Percentiles rank a stretch among this genome's conserved stretches.
These are phyloP conservation scores for Backusella sp. DNA, from an alignment of 192 early-diverging fungal species.

Conservation along the genomic window DNA sequence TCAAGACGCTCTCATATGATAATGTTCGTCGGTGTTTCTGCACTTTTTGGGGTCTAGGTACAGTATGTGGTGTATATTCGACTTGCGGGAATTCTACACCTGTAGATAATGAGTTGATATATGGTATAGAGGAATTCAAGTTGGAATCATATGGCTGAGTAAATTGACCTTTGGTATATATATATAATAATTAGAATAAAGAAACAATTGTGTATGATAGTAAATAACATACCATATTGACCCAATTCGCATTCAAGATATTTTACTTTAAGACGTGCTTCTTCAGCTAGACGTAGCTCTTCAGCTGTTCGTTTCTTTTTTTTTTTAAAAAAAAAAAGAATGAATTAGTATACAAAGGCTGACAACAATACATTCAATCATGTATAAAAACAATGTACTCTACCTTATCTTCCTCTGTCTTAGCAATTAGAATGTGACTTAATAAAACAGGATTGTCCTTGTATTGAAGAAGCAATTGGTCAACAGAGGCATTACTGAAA, in stretches of 20 bases:
- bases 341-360: neutral
- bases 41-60: neutral
- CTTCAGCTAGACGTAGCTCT: constrained; percentile 6
- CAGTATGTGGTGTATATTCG: neutral
- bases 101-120: neutral
- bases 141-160: neutral
- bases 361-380: neutral
- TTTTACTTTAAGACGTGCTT: constrained; percentile 3
- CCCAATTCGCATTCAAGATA: neutral
- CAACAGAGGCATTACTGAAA: neutral
- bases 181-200: neutral
- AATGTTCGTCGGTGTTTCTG: constrained; percentile 2
- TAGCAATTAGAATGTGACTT: constrained; percentile 8
- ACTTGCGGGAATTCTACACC: neutral
- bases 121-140: constrained; percentile 1
- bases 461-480: neutral
- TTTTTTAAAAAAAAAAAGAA: neutral
- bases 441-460: neutral
- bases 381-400: neutral
- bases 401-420: constrained; percentile 10
- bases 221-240: neutral
- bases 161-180: neutral
- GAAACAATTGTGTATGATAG: neutral
- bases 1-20: constrained; percentile 11
- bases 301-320: constrained; percentile 10